These are phyloP conservation scores for Gnaphalium uliginosum DNA, from an alignment of 129 eudicot genomes.

Conservation along the genomic window DNA sequence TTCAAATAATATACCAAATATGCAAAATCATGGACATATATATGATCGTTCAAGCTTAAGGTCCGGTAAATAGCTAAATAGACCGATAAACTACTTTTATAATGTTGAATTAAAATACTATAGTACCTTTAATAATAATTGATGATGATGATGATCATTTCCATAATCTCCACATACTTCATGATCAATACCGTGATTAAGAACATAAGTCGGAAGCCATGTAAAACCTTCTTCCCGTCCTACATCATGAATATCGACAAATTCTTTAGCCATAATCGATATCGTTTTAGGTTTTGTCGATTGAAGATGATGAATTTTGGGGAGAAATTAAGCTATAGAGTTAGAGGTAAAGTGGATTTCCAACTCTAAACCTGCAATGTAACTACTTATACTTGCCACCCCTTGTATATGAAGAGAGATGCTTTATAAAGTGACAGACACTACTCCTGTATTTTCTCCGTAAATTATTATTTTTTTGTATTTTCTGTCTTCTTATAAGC, in stretches of 20 bases:
- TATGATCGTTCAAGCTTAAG: neutral
- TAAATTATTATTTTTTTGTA: slow-evolving; percentile 5
- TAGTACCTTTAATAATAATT: slow-evolving; percentile 21
- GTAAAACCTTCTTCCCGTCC: slow-evolving; percentile 27
- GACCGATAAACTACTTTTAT: neutral
- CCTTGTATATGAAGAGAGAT: slow-evolving; percentile 32
- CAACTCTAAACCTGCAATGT: slow-evolving; percentile 76
- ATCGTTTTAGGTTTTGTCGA: slow-evolving; percentile 19
- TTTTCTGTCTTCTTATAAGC: neutral
- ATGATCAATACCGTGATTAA: slow-evolving; percentile 12
- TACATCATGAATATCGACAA: slow-evolving; percentile 17
- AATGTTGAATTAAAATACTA: neutral
- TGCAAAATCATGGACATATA: neutral
- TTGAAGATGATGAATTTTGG: slow-evolving; percentile 19
- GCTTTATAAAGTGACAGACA: neutral
- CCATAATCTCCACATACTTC: slow-evolving; percentile 24
- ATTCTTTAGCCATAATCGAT: slow-evolving; percentile 31
- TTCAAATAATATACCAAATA: neutral
- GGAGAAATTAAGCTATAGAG: slow-evolving; percentile 12
- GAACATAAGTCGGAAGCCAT: slow-evolving; percentile 42
- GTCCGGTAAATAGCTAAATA: neutral
- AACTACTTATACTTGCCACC: slow-evolving; percentile 49
- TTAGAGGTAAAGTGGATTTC: slow-evolving; percentile 43
- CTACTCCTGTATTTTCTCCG: slow-evolving; percentile 14
- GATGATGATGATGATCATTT: slow-evolving; percentile 28